Evolutionary conservation across 1,139 yeast species (phyloP).

Genomic region (Zygoascus hellenicus): DNA sequence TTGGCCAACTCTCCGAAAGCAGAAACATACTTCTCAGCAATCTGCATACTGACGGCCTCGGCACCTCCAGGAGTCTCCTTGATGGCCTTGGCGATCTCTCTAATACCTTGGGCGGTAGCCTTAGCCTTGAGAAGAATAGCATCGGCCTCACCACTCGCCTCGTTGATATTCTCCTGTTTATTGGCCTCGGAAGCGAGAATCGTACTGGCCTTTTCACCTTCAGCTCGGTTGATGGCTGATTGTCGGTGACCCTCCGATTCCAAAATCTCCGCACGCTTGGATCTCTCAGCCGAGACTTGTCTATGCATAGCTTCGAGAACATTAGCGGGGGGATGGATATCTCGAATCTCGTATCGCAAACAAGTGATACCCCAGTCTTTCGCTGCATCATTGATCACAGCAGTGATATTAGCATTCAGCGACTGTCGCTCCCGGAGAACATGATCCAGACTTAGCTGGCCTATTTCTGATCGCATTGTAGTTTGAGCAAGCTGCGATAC

Average conservation of each 20-base stretch:
- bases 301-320: conserved; percentile 91
- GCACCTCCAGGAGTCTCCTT: conserved; percentile 61
- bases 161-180: conserved; percentile 56
- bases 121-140: conserved; percentile 61
- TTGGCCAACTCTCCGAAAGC: conserved; percentile 80
- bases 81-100: conserved; percentile 60
- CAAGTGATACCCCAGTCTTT: conserved; percentile 83
- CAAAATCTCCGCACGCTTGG: conserved; percentile 79
- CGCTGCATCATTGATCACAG: conserved; percentile 81
- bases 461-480: conserved; percentile 86
- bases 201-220: conserved; percentile 66
- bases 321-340: conserved; percentile 79
- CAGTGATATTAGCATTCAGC: conserved; percentile 65
- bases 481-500: conserved; percentile 84
- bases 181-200: conserved; percentile 68
- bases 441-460: conserved; percentile 70
- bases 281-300: conserved; percentile 80
- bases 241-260: conserved; percentile 83
- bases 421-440: conserved; percentile 71
- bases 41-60: conserved; percentile 71
- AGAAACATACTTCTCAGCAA: conserved; percentile 78
- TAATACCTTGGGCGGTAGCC: conserved; percentile 71
- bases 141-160: conserved; percentile 66
- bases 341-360: conserved; percentile 79
- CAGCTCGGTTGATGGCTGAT: conserved; percentile 73